Evolutionary conservation across 768 basidiomycete genomes (phyloP).

Genomic region (Pisolithus orientalis): DNA sequence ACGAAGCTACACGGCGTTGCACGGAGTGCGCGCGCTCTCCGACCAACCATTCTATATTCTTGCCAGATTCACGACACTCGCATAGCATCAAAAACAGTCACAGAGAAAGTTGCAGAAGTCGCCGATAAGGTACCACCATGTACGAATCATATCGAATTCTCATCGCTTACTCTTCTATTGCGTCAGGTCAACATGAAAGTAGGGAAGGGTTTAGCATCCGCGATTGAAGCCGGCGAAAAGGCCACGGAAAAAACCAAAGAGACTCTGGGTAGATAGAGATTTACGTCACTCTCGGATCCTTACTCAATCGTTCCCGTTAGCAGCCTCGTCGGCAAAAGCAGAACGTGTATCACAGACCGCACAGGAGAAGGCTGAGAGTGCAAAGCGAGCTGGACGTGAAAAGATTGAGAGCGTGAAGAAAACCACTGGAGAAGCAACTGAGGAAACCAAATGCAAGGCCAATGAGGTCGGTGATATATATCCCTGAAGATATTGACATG

Average conservation of each 20-base stretch:
- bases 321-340: conserved; percentile 1
- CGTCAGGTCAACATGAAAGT: conserved; percentile 35
- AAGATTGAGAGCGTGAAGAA: conserved; percentile 6
- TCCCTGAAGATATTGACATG: too few species aligned
- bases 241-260: conserved; percentile 34
- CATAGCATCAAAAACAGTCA: conserved; percentile 26
- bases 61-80: conserved; percentile 29
- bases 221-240: conserved; percentile 37
- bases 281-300: background rate
- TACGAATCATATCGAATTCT: background rate
- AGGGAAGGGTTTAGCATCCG: conserved; percentile 33
- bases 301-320: background rate
- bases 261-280: conserved; percentile 22
- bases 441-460: conserved; percentile 2
- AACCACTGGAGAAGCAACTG: conserved; percentile 1
- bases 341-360: conserved; percentile 1
- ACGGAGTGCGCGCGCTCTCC: background rate
- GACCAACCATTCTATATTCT: background rate
- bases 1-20: background rate
- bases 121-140: conserved; percentile 27
- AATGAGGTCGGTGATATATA: conserved; percentile 1
- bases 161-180: background rate
- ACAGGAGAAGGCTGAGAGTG: conserved; percentile 7
- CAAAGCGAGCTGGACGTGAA: conserved; percentile 5
- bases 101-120: conserved; percentile 34